These are phyloP conservation scores for Xylaria longipes DNA, from an alignment of 495 filamentous ascomycete species.

Conservation along the genomic window DNA sequence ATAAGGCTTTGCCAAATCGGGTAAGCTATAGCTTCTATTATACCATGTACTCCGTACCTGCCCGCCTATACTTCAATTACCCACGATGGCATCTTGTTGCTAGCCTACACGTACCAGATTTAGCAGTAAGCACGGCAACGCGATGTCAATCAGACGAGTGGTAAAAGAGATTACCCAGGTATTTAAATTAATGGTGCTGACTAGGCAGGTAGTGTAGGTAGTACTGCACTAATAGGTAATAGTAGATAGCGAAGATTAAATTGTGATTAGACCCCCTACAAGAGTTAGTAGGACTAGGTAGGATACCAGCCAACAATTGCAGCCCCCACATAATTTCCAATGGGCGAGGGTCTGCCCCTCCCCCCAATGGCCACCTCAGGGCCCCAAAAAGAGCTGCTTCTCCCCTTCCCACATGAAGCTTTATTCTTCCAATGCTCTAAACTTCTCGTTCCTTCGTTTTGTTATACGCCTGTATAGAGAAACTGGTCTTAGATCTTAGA, in stretches of 20 bases:
- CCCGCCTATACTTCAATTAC: background rate
- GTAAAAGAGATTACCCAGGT: background rate
- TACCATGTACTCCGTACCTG: background rate
- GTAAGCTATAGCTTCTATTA: background rate
- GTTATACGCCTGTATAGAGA: constrained; percentile 16
- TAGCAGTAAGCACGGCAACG: background rate
- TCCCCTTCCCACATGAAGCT: constrained; percentile 16
- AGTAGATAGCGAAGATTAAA: constrained; percentile 22
- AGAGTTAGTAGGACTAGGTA: background rate
- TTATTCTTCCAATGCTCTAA: constrained; percentile 19
- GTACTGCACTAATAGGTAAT: background rate
- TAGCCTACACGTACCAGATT: background rate
- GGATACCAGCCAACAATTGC: constrained; percentile 11
- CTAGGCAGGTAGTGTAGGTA: background rate
- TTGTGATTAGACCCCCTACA: constrained; percentile 9
- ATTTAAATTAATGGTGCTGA: constrained; percentile 6
- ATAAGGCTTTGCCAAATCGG: constrained; percentile 11
- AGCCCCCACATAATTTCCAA: constrained; percentile 18
- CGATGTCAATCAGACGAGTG: background rate
- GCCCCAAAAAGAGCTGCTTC: constrained; percentile 24
- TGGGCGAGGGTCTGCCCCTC: constrained; percentile 13
- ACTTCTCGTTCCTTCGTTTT: constrained; percentile 9
- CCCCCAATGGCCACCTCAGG: constrained; percentile 3
- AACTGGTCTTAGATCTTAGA: constrained; percentile 15
- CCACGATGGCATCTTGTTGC: background rate